Evolutionary conservation across 805 yeast species (phyloP), one percentile per base, ranked within the genome.

Genomic region (Ogataea philodendri): DNA sequence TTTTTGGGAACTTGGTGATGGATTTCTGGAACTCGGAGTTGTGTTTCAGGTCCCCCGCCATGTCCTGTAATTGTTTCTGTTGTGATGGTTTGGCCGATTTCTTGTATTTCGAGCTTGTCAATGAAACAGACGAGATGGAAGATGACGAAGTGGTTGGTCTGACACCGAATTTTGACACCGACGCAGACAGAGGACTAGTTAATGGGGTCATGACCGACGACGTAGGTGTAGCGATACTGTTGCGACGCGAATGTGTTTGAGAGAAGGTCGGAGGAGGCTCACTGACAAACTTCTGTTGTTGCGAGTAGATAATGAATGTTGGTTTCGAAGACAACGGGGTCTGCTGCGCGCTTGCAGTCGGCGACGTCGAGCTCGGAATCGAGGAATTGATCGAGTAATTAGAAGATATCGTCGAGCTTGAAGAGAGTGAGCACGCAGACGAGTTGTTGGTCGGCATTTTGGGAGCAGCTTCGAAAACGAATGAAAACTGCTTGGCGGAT

Each of bases 1-100:
- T 49, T 33, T 57, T 59, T 1, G 61, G 57, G 33, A 59, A 59
- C 27, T 57, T 59, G n/a, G 60, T 50, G 7, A 59, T 52, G 27
- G 59, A 48, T 16, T 49, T 49, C 27, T 45, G 51, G 30, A 59
- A 59, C 25, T 54, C 56, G 9, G 42, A 16, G 36, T 53, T 52
- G 23, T 52, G 32, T 21, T 46, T 49, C 27, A 47, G 22, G 22
- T 37, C 42, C 26, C 13, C 16, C n/a, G 26, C 37, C 10, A 21
- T 26, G 19, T 26, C 29, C 8, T 16, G 7, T 10, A 28, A 10
- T 19, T 15, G 14, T 7, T n/a, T 24, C 32, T 21, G 21, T 3
- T 15, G 24, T 7, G 18, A 13, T 15, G 22, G 20, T 16, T 27
- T 32, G 14, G 23, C 15, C 18, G 16, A 4, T 18, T 27, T 35